A percentile compares a stretch with the other conserved stretches of the same genome.
These are phyloP conservation scores for Leccinellum luteum DNA, from an alignment of 768 basidiomycete species.

Conservation along the genomic window DNA sequence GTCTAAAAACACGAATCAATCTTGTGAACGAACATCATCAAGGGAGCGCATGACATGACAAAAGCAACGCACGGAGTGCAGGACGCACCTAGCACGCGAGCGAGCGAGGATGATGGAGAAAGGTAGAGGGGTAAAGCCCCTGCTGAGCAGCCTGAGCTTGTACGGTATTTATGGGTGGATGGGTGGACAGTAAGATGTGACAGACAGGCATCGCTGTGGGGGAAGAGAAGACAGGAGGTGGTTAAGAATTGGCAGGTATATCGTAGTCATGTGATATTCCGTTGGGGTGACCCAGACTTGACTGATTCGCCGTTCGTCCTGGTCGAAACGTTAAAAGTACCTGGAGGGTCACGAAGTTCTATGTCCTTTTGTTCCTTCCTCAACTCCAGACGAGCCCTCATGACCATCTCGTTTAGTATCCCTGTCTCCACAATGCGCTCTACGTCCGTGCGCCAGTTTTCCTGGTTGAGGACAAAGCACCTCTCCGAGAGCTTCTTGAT, in stretches of 20 bases:
- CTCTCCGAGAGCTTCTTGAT: constrained; percentile 49
- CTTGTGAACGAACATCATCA: not conserved
- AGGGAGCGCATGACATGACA: not conserved
- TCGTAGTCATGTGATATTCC: too few species aligned
- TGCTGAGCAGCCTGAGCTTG: too few species aligned
- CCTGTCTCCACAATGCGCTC: constrained; percentile 79
- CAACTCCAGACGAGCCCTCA: constrained; percentile 68
- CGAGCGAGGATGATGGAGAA: too few species aligned
- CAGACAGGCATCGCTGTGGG: too few species aligned
- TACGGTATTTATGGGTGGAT: too few species aligned
- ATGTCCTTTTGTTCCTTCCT: constrained; percentile 40
- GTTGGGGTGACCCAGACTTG: too few species aligned
- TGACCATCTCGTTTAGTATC: constrained; percentile 62
- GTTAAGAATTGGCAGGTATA: too few species aligned
- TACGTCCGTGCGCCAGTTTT: constrained; percentile 80
- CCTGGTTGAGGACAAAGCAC: constrained; percentile 53
- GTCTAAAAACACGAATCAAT: not conserved
- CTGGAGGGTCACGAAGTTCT: constrained; percentile 44
- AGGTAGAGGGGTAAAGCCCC: too few species aligned
- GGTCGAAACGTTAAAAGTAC: constrained; percentile 50
- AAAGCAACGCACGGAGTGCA: not conserved
- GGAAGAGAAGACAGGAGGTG: too few species aligned
- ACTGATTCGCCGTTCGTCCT: too few species aligned
- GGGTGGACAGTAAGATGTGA: too few species aligned
- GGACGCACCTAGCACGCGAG: too few species aligned